These are phyloP conservation scores for Zygnema cylindricum DNA, from an alignment of 139 green algal genomes.

Conservation along the genomic window DNA sequence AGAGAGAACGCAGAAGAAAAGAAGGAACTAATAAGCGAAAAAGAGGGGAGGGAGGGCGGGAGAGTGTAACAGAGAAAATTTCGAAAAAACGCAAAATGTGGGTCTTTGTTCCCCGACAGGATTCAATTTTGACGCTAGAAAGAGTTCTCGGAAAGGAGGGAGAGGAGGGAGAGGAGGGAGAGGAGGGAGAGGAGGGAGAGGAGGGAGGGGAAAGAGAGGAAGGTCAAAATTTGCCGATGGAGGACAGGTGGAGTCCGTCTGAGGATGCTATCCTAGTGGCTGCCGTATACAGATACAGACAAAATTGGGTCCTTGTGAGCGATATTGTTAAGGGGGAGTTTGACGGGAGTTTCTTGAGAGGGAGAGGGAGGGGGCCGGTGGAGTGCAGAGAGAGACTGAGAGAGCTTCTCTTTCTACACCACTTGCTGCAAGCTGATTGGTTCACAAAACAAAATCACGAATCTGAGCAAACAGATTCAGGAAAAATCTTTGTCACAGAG, in stretches of 20 bases:
- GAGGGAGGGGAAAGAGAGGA: constrained; percentile 14
- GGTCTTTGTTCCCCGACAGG: no score
- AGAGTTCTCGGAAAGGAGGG: no score
- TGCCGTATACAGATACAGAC: constrained; percentile 34
- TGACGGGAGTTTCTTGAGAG: background rate
- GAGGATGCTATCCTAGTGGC: constrained; percentile 34
- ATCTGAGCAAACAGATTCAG: background rate
- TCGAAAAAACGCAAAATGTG: background rate
- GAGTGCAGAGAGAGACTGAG: constrained; percentile 15
- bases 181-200: constrained; percentile 17
- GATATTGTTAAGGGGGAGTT: constrained; percentile 14
- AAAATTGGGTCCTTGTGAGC: constrained; percentile 44
- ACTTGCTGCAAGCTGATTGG: background rate
- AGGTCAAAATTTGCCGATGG: constrained; percentile 3
- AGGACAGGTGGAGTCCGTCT: constrained; percentile 26
- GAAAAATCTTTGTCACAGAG: background rate
- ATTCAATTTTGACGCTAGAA: no score
- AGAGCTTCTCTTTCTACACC: background rate
- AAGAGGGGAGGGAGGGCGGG: background rate
- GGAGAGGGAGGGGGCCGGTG: background rate
- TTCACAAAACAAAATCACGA: background rate
- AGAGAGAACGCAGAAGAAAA: background rate
- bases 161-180: background rate
- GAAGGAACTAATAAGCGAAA: constrained; percentile 20
- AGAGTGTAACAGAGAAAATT: background rate